phyloP scores from a whole-genome alignment of 2,329 filamentous ascomycete species.

The Fusarium nanum region DNA sequence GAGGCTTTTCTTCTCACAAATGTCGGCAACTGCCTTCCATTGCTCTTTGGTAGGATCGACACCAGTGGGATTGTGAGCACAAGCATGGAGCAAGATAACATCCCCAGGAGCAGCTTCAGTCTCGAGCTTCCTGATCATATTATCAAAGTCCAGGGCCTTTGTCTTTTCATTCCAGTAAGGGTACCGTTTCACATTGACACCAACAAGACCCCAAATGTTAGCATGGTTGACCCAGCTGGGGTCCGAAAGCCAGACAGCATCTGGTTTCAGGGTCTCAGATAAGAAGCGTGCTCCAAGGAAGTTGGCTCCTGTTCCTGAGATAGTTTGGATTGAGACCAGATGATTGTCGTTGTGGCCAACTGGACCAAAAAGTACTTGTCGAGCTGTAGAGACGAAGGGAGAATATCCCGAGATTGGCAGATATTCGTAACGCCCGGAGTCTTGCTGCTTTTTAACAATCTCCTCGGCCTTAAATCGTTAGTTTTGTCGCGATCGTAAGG shows the following conservation, averaged over 20 bases:
- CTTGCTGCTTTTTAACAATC: neutral
- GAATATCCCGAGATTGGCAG: neutral
- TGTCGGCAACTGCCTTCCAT: neutral
- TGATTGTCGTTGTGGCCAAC: neutral
- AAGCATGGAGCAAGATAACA: conserved; percentile 3
- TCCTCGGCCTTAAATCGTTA: neutral
- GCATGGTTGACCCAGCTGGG: conserved; percentile 7
- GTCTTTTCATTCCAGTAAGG: neutral
- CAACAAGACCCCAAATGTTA: neutral
- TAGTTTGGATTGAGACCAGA: neutral
- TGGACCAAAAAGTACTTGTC: neutral
- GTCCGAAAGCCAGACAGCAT: conserved; percentile 2
- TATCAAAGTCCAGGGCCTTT: neutral
- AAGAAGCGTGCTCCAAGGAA: neutral
- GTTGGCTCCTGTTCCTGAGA: conserved; percentile 6
- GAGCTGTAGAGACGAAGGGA: neutral
- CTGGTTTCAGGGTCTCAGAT: neutral
- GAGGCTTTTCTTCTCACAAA: neutral
- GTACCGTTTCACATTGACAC: neutral
- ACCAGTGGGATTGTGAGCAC: neutral
- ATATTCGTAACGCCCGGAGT: neutral
- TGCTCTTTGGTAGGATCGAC: neutral
- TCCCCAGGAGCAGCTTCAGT: neutral
- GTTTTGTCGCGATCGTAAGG: neutral
- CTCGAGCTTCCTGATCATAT: neutral